These are phyloP conservation scores for Thozetella sp. DNA, from an alignment of 495 filamentous ascomycete genomes.

Conservation along the genomic window DNA sequence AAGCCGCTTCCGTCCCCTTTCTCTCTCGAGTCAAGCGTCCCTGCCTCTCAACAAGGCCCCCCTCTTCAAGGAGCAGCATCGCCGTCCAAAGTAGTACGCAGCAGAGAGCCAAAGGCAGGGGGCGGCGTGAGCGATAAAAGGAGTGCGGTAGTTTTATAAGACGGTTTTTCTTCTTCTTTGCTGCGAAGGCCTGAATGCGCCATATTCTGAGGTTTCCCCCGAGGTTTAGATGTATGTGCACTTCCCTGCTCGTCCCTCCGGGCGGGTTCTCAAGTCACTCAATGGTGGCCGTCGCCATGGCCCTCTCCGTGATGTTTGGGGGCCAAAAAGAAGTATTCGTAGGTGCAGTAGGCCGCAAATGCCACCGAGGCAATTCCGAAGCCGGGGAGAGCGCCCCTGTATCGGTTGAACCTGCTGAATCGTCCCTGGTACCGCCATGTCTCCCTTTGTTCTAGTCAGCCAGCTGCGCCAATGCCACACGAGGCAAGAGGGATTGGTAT, in stretches of 20 bases:
- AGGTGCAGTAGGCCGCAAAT: conserved; percentile 85
- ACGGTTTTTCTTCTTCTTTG: background rate
- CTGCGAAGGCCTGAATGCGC: background rate
- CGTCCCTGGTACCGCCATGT: conserved; percentile 89
- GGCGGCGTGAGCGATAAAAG: background rate
- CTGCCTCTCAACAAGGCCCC: too few relatives aligned
- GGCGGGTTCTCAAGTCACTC: conserved; percentile 9
- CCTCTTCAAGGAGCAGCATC: too few relatives aligned
- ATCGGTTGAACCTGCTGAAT: conserved; percentile 87
- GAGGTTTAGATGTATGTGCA: too few relatives aligned
- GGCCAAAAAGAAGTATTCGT: conserved; percentile 83
- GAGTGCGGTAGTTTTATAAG: background rate
- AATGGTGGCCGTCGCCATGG: conserved; percentile 42
- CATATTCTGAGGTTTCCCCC: background rate
- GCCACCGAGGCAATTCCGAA: conserved; percentile 89
- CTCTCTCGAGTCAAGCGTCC: too few relatives aligned
- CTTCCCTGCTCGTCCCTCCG: too few relatives aligned
- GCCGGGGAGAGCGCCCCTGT: conserved; percentile 83
- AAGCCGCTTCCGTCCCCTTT: too few relatives aligned
- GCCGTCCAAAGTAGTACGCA: too few relatives aligned
- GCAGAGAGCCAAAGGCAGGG: background rate
- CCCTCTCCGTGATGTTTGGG: conserved; percentile 69
- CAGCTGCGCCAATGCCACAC: conserved; percentile 9
- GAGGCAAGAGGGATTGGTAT: background rate
- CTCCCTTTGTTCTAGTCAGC: conserved; percentile 59